Evolutionary conservation across 1,284 basidiomycete species (phyloP), one percentile per base, ranked within the genome.

Genomic region (Leccinum colubrinum): DNA sequence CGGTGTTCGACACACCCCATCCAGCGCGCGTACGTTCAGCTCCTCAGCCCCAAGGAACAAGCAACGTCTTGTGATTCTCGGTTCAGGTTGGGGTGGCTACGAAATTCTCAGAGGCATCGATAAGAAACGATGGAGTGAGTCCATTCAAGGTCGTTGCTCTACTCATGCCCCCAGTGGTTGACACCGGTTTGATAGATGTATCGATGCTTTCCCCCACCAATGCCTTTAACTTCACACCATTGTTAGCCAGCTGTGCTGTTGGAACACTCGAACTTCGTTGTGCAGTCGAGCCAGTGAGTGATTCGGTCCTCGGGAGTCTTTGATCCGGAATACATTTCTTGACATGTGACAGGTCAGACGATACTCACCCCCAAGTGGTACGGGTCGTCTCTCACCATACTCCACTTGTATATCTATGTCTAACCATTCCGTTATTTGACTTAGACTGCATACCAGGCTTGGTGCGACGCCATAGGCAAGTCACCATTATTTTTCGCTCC

Each of bases 21-120:
- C 56, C 22, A 56, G 52, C 57, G 55, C 39, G 73, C 76, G 80
- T 39, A 62, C 62, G 54, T 81, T 83, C 61, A 76, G 71, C 56
- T 75, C 74, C 17, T 78, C 80, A 14, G 37, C 69, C 15, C 52
- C 71, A 1, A 68, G 68, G 53, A 69, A 69, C 54, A 88, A 86
- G 67, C 82, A 88, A 64, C 82, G 84, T 37, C 81, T 94, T 25
- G 86, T 94, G n/a, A 87, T 95, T 61, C 79, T 94, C 1, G 93
- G 93, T 2, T 90, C 87, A 7, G 93, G 93, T 22, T 95, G 92
- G 93, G 92, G 88, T 61, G 93, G 92, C 0, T 93, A 93, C 69
- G 87, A 88, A 66, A 76, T 93, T 4, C 79, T 90, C 37, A 77
- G 84, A 56, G 80, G 81, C 4, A 76, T 90, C 1, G 86, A 90